phyloP scores from a whole-genome alignment of 345 rosid genomes.

The Dovyalis caffra region DNA sequence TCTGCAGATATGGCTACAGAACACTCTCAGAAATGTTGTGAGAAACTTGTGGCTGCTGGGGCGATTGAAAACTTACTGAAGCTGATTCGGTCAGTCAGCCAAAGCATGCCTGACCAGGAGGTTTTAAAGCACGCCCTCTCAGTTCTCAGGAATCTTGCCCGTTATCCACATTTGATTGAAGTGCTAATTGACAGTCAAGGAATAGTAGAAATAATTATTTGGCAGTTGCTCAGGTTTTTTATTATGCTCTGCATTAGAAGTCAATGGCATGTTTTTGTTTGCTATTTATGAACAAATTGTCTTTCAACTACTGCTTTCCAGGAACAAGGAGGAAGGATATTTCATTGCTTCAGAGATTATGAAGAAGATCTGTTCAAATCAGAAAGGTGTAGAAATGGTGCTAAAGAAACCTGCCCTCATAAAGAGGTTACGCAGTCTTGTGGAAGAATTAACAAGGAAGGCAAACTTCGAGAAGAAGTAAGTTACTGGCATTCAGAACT shows the following conservation, averaged over 20 bases:
- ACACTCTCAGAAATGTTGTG: slow-evolving; percentile 81
- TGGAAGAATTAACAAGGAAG: slow-evolving; percentile 69
- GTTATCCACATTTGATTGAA: slow-evolving; percentile 60
- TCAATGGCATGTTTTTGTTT: neutral
- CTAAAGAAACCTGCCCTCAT: slow-evolving; percentile 53
- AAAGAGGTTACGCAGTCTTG: slow-evolving; percentile 61
- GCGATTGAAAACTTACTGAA: slow-evolving; percentile 64
- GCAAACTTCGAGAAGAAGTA: slow-evolving; percentile 52
- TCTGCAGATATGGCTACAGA: slow-evolving; percentile 63
- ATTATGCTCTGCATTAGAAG: neutral
- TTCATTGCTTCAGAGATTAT: slow-evolving; percentile 69
- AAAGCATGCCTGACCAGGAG: slow-evolving; percentile 91
- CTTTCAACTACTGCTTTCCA: slow-evolving; percentile 23
- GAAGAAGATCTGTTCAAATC: slow-evolving; percentile 57
- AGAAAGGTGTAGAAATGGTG: slow-evolving; percentile 51
- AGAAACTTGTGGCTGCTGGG: slow-evolving; percentile 84
- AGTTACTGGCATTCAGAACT: neutral
- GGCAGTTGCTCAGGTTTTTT: slow-evolving; percentile 69
- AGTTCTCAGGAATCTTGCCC: slow-evolving; percentile 67
- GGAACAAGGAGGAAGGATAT: slow-evolving; percentile 90
- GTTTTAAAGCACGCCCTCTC: slow-evolving; percentile 78
- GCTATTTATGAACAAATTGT: neutral
- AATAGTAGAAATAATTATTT: slow-evolving; percentile 57
- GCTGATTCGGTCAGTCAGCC: slow-evolving; percentile 62
- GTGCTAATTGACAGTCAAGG: slow-evolving; percentile 51